Evolutionary conservation across 176 grass and related monocot genomes (phyloP).

Genomic region (Oryza punctata): DNA sequence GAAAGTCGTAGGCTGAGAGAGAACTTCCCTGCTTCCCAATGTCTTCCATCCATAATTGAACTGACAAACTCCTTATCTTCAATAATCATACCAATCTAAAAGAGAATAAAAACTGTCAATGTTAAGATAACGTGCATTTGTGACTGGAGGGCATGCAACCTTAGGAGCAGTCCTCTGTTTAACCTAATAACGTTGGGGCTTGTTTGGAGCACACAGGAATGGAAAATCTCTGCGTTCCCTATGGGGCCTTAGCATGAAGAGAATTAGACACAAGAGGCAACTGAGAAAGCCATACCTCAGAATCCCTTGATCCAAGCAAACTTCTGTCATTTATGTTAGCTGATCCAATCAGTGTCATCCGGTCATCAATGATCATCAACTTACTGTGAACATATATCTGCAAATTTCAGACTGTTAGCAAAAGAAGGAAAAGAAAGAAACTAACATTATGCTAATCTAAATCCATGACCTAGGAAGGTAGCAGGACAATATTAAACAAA

Average conservation of each 20-base stretch:
- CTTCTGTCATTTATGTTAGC: conserved; percentile 94
- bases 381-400: conserved; percentile 96
- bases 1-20: conserved; percentile 84
- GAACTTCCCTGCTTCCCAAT: conserved; percentile 93
- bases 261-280: not conserved
- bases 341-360: conserved; percentile 70
- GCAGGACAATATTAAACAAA: not conserved
- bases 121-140: not conserved
- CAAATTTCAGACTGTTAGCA: conserved; percentile 21
- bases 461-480: conserved; percentile 21
- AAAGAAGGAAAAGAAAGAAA: not conserved
- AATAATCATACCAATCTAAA: conserved; percentile 90
- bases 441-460: conserved; percentile 13
- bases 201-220: not conserved
- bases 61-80: conserved; percentile 96
- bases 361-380: conserved; percentile 87
- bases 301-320: conserved; percentile 83
- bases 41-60: conserved; percentile 92
- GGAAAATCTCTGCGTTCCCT: not conserved
- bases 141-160: not conserved
- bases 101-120: not conserved
- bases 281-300: conserved; percentile 61
- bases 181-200: not conserved
- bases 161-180: conserved; percentile 24
- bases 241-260: not conserved